Evolutionary conservation across 1,284 basidiomycete genomes (phyloP).

Genomic region (Pterulicium gracile): DNA sequence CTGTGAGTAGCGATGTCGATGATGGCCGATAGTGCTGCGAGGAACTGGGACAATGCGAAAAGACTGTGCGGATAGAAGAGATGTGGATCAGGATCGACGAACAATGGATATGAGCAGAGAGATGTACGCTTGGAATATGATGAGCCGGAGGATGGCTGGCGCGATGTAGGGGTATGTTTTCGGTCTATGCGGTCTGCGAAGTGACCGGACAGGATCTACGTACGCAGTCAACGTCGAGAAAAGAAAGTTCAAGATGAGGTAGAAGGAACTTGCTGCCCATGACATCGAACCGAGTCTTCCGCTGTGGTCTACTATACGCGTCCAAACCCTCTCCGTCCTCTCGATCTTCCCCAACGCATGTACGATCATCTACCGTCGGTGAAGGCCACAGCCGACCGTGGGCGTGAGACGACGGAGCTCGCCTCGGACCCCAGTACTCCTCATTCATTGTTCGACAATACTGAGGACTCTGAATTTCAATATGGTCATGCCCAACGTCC

Average conservation of each 20-base stretch:
- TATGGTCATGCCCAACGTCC: background rate
- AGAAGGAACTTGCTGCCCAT: too few relatives aligned
- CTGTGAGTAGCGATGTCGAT: constrained; percentile 14
- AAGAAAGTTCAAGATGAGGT: too few relatives aligned
- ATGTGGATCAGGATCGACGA: background rate
- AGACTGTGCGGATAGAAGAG: constrained; percentile 9
- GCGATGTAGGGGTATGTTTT: constrained; percentile 7
- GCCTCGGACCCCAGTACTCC: background rate
- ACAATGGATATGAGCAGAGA: background rate
- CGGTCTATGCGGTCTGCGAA: background rate
- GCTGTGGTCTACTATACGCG: too few relatives aligned
- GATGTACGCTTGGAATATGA: constrained; percentile 18
- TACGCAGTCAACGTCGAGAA: too few relatives aligned
- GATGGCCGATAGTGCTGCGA: constrained; percentile 19
- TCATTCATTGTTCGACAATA: background rate
- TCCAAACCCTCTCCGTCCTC: too few relatives aligned
- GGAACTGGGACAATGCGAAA: constrained; percentile 16
- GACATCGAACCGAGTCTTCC: too few relatives aligned
- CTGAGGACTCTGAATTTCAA: background rate
- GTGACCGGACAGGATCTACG: too few relatives aligned
- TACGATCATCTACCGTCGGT: too few relatives aligned
- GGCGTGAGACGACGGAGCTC: too few relatives aligned
- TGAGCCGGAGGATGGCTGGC: constrained; percentile 20
- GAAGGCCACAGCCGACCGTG: too few relatives aligned
- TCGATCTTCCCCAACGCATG: too few relatives aligned